A percentile compares a stretch with the other conserved stretches of the same genome.
Conservation (phyloP, 73 alveolate genomes). For the Paramecium caudatum region DNA sequence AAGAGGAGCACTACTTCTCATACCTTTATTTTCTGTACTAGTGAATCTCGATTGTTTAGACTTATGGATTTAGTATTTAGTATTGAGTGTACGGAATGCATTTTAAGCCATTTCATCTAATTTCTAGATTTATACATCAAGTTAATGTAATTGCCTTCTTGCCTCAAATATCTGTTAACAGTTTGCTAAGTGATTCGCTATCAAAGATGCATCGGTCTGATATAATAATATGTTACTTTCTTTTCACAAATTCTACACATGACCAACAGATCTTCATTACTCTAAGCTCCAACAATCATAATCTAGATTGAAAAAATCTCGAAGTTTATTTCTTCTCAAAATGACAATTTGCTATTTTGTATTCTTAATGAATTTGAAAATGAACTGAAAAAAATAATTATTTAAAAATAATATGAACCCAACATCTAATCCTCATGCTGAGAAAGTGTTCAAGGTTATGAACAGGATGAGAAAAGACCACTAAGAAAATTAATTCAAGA, state of each 20-base stretch:
- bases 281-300: slow-evolving; percentile 18
- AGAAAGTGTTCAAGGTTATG: background rate
- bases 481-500: too few relatives aligned
- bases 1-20: slow-evolving; percentile 23
- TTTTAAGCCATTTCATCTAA: slow-evolving; percentile 29
- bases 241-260: slow-evolving; percentile 60
- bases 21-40: background rate
- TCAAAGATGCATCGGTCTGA: slow-evolving; percentile 63
- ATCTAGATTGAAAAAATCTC: too few relatives aligned
- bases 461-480: background rate
- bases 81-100: background rate
- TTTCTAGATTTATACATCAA: background rate
- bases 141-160: background rate
- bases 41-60: background rate
- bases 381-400: background rate
- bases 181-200: background rate
- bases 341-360: too few relatives aligned
- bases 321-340: too few relatives aligned
- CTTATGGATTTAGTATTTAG: slow-evolving; percentile 6
- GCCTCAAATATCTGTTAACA: slow-evolving; percentile 24
- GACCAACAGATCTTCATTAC: slow-evolving; percentile 21
- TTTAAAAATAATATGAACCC: background rate
- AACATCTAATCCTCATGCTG: too few relatives aligned
- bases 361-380: too few relatives aligned
- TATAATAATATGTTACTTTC: background rate